Percentiles rank a stretch among this genome's conserved stretches.
phyloP scores from a whole-genome alignment of 2,329 filamentous ascomycete species.

The Aspergillus alliaceus region DNA sequence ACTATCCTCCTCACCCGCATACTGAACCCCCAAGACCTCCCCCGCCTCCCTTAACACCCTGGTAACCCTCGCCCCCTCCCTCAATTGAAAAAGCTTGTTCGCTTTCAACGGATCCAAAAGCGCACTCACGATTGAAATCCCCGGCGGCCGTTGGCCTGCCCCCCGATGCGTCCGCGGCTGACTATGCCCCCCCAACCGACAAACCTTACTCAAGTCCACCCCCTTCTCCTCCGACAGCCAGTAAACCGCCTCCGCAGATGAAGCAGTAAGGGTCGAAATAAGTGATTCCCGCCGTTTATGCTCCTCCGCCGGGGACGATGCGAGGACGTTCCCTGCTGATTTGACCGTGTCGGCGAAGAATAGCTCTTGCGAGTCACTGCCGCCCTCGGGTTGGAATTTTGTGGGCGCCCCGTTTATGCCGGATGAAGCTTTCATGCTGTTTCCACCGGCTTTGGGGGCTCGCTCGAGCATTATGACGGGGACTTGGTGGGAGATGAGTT shows the following conservation, averaged over 20 bases:
- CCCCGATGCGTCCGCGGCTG: constrained; percentile 59
- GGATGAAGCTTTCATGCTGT: constrained; percentile 67
- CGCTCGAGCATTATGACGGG: constrained; percentile 61
- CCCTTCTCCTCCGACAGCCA: constrained; percentile 60
- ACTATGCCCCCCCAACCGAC: constrained; percentile 61
- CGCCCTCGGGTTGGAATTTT: constrained; percentile 50
- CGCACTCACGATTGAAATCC: constrained; percentile 58
- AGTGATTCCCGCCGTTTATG: constrained; percentile 42
- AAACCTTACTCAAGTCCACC: constrained; percentile 60
- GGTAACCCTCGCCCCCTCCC: constrained; percentile 55
- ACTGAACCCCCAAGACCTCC: constrained; percentile 56
- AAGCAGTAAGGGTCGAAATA: constrained; percentile 50
- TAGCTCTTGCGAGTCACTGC: constrained; percentile 29
- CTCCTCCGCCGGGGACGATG: constrained; percentile 29
- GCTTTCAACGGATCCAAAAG: constrained; percentile 54
- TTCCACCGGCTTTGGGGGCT: constrained; percentile 60
- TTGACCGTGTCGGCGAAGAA: constrained; percentile 59
- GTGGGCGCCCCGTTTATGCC: constrained; percentile 66
- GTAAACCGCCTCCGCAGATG: constrained; percentile 52
- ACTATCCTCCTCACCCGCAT: constrained; percentile 29
- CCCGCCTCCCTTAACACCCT: constrained; percentile 42
- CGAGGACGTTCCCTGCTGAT: constrained; percentile 52
- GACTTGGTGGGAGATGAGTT: constrained; percentile 54
- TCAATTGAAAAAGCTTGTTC: constrained; percentile 53
- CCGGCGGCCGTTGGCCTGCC: constrained; percentile 54